Evolutionary conservation across 2,329 filamentous ascomycete species (phyloP), one percentile per base, ranked within the genome.

Genomic region (Xylaria sp.): DNA sequence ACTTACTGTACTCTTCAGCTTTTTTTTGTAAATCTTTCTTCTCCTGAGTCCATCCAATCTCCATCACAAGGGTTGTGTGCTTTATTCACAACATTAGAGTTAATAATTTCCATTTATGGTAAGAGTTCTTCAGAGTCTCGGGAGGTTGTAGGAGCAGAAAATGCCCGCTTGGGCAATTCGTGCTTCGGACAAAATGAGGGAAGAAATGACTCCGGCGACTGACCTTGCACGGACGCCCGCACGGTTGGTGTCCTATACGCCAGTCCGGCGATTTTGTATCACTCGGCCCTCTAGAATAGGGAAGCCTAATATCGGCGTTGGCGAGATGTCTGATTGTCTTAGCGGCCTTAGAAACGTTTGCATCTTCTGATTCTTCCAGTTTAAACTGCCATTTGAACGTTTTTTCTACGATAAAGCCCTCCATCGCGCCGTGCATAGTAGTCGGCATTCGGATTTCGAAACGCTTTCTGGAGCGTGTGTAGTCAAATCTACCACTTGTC

Each of bases 361-460:
- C 3, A 46, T 55, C 31, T 3, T 8, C 35, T 29, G 58, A 60
- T 7, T 43, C 35, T 23, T 40, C n/a, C 2, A 60, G 58, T 10
- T 3, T 33, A 19, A 13, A 15, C 5, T 13, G 21, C 58, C 58
- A 60, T 37, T 3, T 19, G 1, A 29, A 21, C 17, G 48, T 43
- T 21, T 31, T 27, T 4, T 15, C 3, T 31, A 15, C 44, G 4
- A 60, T 46, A 17, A 21, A 44, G 11, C 46, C 38, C 38, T 40
- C 58, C 44, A 55, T n/a, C 21, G 25, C 38, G 11, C 54, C 58
- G 21, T 60, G 58, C 52, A 60, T 51, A 23, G 21, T 21, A 19
- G 52, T 55, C 33, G 58, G 29, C 52, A 52, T 55, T 25, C 44
- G 44, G 23, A 60, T 51, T 41, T 60, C 58, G 6, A 60, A 21